Evolutionary conservation across 225 moss, liverwort and hornwort species (phyloP).

Genomic region (Polytrichum commune): DNA sequence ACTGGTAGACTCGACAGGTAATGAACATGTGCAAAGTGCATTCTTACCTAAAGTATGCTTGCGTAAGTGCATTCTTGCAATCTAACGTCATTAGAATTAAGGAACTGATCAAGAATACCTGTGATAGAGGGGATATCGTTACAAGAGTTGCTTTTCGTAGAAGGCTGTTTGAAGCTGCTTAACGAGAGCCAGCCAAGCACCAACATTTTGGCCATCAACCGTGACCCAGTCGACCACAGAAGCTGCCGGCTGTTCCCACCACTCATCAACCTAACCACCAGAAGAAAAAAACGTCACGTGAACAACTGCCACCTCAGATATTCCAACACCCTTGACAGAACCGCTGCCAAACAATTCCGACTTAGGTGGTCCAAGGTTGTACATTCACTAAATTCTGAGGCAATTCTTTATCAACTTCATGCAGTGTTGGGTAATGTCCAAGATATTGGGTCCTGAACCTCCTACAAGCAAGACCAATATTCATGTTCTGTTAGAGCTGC

Average conservation of each 20-base stretch:
- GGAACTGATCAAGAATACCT: too few species aligned
- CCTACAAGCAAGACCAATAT: too few species aligned
- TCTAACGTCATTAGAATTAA: too few species aligned
- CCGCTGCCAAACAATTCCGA: too few species aligned
- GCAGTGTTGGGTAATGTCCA: too few species aligned
- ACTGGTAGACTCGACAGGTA: background rate
- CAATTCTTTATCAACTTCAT: too few species aligned
- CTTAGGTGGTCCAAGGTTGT: too few species aligned
- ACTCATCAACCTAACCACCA: slow-evolving; percentile 84
- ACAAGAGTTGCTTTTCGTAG: slow-evolving; percentile 93
- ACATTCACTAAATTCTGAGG: too few species aligned
- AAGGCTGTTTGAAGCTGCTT: slow-evolving; percentile 96
- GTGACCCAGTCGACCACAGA: slow-evolving; percentile 92
- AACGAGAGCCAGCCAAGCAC: slow-evolving; percentile 95
- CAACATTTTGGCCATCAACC: slow-evolving; percentile 93
- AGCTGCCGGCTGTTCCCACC: slow-evolving; percentile 98
- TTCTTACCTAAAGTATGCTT: background rate
- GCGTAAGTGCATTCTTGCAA: background rate
- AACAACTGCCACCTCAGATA: too few species aligned
- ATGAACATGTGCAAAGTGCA: background rate
- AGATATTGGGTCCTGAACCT: too few species aligned
- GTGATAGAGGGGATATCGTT: slow-evolving; percentile 5
- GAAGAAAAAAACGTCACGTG: background rate
- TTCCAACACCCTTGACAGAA: too few species aligned
- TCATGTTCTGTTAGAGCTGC: too few species aligned